Conservation (phyloP, 73 alveolate species). For the Paramecium pentaurelia region DNA sequence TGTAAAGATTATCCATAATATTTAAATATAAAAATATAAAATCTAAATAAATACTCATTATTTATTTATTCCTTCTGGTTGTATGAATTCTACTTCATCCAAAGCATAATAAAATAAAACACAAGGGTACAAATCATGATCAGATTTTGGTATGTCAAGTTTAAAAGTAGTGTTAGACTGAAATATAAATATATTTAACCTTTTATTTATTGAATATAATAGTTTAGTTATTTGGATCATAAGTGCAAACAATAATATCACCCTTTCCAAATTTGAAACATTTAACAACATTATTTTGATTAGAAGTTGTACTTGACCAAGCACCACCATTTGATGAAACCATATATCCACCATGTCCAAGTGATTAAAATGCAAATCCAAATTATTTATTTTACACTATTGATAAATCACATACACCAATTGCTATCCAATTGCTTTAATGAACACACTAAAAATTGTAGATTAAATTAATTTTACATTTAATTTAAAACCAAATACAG, state of each 20-base stretch:
- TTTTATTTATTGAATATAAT: not conserved
- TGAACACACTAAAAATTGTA: not conserved
- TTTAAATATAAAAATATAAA: not conserved
- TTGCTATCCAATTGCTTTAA: conserved; percentile 23
- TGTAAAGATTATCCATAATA: not conserved
- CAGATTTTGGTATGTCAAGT: conserved; percentile 24
- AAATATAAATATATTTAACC: not conserved
- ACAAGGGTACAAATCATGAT: conserved; percentile 48
- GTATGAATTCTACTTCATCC: conserved; percentile 60
- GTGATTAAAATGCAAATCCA: not conserved
- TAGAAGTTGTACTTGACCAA: conserved; percentile 37
- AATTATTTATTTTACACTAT: not conserved
- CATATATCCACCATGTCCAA: conserved; percentile 41
- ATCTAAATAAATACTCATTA: conserved; percentile 10
- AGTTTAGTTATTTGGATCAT: conserved; percentile 41
- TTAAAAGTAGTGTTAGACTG: not conserved
- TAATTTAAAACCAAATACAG: conserved; percentile 8
- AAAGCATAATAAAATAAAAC: conserved; percentile 59
- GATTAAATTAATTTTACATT: not conserved
- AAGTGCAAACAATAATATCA: not conserved
- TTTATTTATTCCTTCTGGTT: conserved; percentile 37
- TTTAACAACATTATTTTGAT: conserved; percentile 54
- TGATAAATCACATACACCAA: not conserved
- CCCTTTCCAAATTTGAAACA: conserved; percentile 49
- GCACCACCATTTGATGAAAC: conserved; percentile 50